A percentile compares a stretch with the other conserved stretches of the same genome.
phyloP scores from a whole-genome alignment of 495 filamentous ascomycete species.

The Lasiosphaeris hirsuta region DNA sequence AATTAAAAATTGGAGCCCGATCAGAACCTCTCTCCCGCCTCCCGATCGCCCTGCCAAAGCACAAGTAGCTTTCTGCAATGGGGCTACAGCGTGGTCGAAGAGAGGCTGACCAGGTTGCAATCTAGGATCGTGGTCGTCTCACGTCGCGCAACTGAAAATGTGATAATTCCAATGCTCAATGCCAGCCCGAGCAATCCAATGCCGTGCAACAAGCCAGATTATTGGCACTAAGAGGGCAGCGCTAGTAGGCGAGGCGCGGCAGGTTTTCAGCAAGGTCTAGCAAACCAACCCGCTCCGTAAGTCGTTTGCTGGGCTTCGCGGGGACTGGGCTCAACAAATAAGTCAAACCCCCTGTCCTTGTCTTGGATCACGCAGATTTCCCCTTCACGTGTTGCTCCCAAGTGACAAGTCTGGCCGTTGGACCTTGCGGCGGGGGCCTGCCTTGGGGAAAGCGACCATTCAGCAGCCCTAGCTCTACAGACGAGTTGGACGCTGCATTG shows the following conservation, averaged over 20 bases:
- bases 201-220: neutral
- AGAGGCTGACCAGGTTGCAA: conserved; percentile 16
- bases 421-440: neutral
- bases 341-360: neutral
- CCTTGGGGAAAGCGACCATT: neutral
- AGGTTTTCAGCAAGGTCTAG: neutral
- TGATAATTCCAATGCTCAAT: too few species aligned
- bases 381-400: conserved; percentile 16
- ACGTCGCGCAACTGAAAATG: neutral
- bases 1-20: conserved; percentile 25
- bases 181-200: too few species aligned
- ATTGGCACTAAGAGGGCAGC: neutral
- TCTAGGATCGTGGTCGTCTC: neutral
- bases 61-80: neutral
- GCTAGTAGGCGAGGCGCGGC: neutral
- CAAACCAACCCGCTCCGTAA: neutral
- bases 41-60: neutral
- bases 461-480: too few species aligned
- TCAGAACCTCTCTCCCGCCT: conserved; percentile 2
- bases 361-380: conserved; percentile 7
- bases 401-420: neutral
- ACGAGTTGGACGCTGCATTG: too few species aligned
- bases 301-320: neutral
- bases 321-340: conserved; percentile 14
- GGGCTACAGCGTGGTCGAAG: neutral